Conservation (phyloP, 768 basidiomycete genomes). For the Amanita polypyramis region DNA sequence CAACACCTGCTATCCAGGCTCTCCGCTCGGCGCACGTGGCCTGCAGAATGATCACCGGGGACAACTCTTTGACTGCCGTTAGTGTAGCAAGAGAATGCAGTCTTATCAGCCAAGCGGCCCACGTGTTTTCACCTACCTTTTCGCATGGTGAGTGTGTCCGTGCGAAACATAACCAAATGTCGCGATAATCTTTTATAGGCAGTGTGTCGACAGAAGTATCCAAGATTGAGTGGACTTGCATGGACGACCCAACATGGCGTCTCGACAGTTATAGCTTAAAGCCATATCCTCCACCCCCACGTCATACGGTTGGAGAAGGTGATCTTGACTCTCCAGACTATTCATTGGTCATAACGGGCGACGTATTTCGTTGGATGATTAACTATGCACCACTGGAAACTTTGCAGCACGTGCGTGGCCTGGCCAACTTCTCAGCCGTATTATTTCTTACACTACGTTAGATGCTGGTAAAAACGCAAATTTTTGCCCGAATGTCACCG, state of each 20-base stretch:
- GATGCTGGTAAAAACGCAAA: constrained; percentile 97
- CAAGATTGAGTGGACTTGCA: constrained; percentile 80
- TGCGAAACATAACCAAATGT: neutral
- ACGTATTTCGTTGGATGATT: constrained; percentile 97
- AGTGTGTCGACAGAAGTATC: constrained; percentile 41
- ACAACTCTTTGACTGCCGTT: constrained; percentile 93
- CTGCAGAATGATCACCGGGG: constrained; percentile 97
- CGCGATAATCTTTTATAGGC: constrained; percentile 27
- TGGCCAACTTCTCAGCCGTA: neutral
- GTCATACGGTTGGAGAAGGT: constrained; percentile 58
- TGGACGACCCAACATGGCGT: constrained; percentile 79
- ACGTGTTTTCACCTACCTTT: constrained; percentile 83
- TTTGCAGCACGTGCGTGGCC: constrained; percentile 65
- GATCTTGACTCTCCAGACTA: constrained; percentile 80
- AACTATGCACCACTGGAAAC: constrained; percentile 92
- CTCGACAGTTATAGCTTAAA: constrained; percentile 85
- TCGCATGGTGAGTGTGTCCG: constrained; percentile 43
- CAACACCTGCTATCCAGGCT: constrained; percentile 80
- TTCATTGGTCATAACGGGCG: constrained; percentile 85
- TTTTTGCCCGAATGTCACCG: constrained; percentile 98
- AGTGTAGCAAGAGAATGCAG: constrained; percentile 94
- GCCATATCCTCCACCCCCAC: constrained; percentile 61
- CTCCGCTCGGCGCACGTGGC: constrained; percentile 85
- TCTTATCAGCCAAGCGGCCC: constrained; percentile 77
- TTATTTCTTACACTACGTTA: constrained; percentile 19